Percentiles rank a stretch among this genome's conserved stretches.
Conservation (phyloP, 208 protist species). For the Acanthamoeba healyi region DNA sequence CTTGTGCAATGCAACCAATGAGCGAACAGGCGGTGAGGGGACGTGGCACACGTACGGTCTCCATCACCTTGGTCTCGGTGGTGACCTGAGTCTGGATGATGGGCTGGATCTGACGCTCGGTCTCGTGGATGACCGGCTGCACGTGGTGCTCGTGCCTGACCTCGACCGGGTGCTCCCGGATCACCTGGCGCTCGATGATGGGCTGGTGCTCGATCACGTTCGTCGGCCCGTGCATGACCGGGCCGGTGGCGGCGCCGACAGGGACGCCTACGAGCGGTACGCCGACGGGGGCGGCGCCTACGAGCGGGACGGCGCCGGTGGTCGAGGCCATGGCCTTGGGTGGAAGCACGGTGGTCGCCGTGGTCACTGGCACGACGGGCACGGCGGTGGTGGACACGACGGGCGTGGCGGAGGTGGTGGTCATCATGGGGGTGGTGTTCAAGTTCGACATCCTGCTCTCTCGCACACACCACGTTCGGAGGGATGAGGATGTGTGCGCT, state of each 20-base stretch:
- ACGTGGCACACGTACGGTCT: background rate
- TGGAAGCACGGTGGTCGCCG: background rate
- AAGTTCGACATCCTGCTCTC: background rate
- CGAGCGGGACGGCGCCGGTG: no score
- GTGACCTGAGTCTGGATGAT: background rate
- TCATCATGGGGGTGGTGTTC: no score
- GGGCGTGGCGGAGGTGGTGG: no score
- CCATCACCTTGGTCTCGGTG: background rate
- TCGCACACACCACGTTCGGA: no score
- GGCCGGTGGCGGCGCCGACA: background rate
- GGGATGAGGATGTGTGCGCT: no score
- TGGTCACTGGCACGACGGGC: background rate
- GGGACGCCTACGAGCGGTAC: background rate
- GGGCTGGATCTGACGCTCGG: background rate
- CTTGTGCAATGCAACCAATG: background rate
- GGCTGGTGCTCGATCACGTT: background rate
- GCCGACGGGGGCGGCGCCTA: no score
- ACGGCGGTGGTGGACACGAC: background rate
- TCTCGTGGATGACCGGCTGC: background rate
- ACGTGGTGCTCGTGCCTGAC: constrained; percentile 16
- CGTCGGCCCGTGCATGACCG: background rate
- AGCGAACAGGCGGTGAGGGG: background rate
- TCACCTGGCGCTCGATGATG: constrained; percentile 2
- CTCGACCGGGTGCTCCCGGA: background rate
- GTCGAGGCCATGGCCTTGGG: no score